These are phyloP conservation scores for Alisma plantagoaquatica DNA, from an alignment of 106 monocot species.

Conservation along the genomic window DNA sequence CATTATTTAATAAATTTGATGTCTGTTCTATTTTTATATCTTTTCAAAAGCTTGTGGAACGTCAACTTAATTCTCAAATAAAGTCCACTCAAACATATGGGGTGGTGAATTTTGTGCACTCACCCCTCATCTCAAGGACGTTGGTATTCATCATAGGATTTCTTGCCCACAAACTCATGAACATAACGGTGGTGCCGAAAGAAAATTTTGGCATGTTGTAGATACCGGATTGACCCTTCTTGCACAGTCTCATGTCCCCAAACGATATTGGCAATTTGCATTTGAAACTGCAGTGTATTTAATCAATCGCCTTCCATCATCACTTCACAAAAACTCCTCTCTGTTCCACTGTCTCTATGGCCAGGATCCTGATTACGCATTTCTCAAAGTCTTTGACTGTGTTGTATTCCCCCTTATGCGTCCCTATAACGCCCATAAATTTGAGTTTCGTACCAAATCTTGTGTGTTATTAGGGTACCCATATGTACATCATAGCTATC, in stretches of 20 bases:
- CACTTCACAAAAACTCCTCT: neutral
- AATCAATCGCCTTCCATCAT: neutral
- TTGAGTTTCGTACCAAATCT: neutral
- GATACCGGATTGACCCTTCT: neutral
- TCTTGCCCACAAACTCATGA: neutral
- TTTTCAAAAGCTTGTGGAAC: neutral
- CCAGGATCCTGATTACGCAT: neutral
- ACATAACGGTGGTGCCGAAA: neutral
- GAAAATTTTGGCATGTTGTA: neutral
- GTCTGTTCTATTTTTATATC: neutral
- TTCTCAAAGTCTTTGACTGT: neutral
- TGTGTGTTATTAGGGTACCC: neutral
- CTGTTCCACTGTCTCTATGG: neutral
- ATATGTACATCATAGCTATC: neutral
- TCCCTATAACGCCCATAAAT: neutral
- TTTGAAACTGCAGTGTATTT: neutral
- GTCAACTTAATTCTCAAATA: neutral
- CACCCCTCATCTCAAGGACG: neutral
- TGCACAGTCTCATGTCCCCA: neutral
- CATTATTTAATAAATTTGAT: constrained; percentile 1
- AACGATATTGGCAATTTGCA: neutral
- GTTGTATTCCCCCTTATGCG: neutral
- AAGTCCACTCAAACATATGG: neutral
- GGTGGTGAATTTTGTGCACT: neutral
- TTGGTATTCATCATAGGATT: neutral